These are phyloP conservation scores for Populus euphratica DNA, from an alignment of 345 rosid genomes.

Conservation along the genomic window DNA sequence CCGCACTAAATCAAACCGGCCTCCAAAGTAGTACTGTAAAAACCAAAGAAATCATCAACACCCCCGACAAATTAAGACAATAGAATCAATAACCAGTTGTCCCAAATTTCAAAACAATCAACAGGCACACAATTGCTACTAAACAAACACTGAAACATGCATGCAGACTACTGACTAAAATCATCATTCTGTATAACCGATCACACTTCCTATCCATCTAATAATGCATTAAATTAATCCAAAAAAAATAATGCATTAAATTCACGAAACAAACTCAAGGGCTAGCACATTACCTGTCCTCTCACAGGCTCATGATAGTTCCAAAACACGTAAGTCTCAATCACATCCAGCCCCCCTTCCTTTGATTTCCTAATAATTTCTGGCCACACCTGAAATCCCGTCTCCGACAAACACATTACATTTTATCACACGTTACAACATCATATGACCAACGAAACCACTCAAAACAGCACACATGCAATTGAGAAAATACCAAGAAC, in stretches of 20 bases:
- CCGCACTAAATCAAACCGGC: conserved; percentile 61
- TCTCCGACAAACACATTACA: neutral
- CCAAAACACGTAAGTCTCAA: conserved; percentile 66
- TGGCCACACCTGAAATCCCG: conserved; percentile 52
- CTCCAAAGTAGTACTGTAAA: conserved; percentile 54
- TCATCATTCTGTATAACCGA: neutral
- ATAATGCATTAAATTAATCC: neutral
- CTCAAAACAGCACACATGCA: neutral
- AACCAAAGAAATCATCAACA: conserved; percentile 1
- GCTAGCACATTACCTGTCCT: conserved; percentile 45
- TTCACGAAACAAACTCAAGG: neutral
- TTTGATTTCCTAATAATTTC: conserved; percentile 55
- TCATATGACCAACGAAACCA: neutral
- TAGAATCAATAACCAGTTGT: neutral
- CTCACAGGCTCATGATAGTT: conserved; percentile 59
- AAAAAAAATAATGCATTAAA: neutral
- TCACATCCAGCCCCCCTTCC: conserved; percentile 65
- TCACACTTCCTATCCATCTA: neutral
- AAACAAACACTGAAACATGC: neutral
- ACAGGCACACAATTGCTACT: neutral
- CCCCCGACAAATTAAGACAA: neutral
- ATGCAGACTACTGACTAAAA: no score
- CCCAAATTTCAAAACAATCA: no score
- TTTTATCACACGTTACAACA: conserved; percentile 1
- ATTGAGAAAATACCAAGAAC: conserved; percentile 1